phyloP scores from a whole-genome alignment of 345 rosid species.

The Euphorbia lathyris region DNA sequence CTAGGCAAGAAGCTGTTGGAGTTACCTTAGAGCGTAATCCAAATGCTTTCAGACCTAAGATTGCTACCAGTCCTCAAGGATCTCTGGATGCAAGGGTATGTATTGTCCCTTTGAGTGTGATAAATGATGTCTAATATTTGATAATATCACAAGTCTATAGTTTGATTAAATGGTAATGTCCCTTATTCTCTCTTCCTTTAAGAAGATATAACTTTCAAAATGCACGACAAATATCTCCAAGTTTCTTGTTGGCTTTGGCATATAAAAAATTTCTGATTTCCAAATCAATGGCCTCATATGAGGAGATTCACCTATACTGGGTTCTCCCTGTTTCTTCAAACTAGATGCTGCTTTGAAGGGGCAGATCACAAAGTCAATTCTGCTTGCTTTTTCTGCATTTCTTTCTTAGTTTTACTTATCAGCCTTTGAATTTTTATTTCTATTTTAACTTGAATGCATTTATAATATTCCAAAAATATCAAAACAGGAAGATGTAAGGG shows the following conservation, averaged over 20 bases:
- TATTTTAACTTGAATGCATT: background rate
- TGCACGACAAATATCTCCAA: no score
- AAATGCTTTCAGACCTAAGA: constrained; percentile 65
- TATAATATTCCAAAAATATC: constrained; percentile 15
- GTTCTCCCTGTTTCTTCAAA: background rate
- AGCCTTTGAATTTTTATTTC: background rate
- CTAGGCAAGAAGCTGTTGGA: constrained; percentile 61
- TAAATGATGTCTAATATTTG: background rate
- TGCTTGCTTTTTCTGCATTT: background rate
- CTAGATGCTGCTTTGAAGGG: background rate
- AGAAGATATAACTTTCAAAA: no score
- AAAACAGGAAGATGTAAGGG: constrained; percentile 50
- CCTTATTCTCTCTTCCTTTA: no score
- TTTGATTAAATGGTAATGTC: background rate
- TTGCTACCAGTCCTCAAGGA: constrained; percentile 61
- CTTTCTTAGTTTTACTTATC: background rate
- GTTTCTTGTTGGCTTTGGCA: background rate
- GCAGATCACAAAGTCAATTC: background rate
- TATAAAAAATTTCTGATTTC: background rate
- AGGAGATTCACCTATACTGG: background rate
- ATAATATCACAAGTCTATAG: background rate
- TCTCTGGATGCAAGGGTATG: constrained; percentile 47
- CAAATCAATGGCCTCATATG: background rate
- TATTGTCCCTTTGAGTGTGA: background rate
- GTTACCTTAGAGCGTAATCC: constrained; percentile 67